Conservation (phyloP, 2,329 filamentous ascomycete genomes). For the Aspergillus neoniger region DNA sequence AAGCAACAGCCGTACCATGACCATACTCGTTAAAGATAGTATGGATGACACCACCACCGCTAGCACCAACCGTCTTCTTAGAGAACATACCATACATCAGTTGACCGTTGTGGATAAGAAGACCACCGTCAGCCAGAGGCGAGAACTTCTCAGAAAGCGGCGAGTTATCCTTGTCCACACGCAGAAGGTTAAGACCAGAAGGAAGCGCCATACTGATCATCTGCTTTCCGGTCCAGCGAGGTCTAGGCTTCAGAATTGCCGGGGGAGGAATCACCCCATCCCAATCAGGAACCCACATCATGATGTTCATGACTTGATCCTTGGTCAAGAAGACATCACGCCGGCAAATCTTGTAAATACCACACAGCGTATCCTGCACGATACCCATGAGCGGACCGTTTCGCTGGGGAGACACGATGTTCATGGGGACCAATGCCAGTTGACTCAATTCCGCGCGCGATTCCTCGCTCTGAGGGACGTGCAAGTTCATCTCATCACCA, state of each 20-base stretch:
- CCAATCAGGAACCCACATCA: conserved; percentile 98
- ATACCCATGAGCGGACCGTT: conserved; percentile 99
- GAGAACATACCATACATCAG: conserved; percentile 86
- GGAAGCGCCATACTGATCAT: conserved; percentile 93
- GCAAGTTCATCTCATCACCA: conserved; percentile 99
- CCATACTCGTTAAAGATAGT: conserved; percentile 96
- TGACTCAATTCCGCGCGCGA: conserved; percentile 92
- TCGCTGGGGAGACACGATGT: conserved; percentile 96
- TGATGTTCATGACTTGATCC: conserved; percentile 91
- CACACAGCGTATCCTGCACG: conserved; percentile 94
- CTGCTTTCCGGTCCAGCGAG: conserved; percentile 98
- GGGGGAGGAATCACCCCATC: conserved; percentile 91
- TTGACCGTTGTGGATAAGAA: conserved; percentile 83
- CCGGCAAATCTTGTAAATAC: conserved; percentile 94
- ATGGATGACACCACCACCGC: conserved; percentile 87
- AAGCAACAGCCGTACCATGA: conserved; percentile 79
- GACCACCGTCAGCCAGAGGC: conserved; percentile 72
- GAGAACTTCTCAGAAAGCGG: conserved; percentile 55
- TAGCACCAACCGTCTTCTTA: conserved; percentile 93
- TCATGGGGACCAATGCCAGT: conserved; percentile 94
- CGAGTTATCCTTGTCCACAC: conserved; percentile 63
- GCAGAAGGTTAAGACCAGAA: conserved; percentile 75
- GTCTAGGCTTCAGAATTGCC: conserved; percentile 88
- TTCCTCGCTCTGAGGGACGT: conserved; percentile 97
- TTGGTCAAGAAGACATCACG: conserved; percentile 88